Base-by-base conservation (phyloP, 352 stramenopile species). In the Pythium scleroteichum region DNA sequence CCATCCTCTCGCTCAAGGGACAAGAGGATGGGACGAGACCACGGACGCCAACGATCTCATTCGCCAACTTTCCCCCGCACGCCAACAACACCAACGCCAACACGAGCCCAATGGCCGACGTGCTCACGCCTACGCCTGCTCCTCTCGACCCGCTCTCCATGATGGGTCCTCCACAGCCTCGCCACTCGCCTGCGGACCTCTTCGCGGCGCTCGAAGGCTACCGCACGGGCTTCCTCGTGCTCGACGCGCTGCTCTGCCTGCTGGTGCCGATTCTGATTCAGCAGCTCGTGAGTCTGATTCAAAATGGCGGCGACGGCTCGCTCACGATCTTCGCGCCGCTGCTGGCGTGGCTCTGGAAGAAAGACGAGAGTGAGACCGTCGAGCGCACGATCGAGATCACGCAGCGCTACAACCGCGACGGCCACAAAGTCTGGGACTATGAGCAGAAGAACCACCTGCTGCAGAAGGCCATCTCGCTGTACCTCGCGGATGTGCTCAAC, bases 401-500 rank as follows among this genome's bases (percentile, higher is more conserved):
- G 29, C 14, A 67, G 53, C 59, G 51, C 22, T 65, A 47, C 59
- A 73, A 60, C 26, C 38, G 23, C 19, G 56, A 59, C 35, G 66
- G 66, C 23, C 35, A 52, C 42, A 55, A 55, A 12, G 38, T 64
- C 39, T 47, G 51, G 26, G 62, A 73, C 58, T 38, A 58, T n/a
- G 61, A 70, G 22, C 42, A 73, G 48, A 55, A 58, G 49, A 73
- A 70, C 57, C 40, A 70, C 24, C 26, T 73, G 3, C 48, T 73
- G 17, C 66, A 71, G 24, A 73, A 73, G 51, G 66, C 66, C 38
- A 62, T 73, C 26, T 57, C 66, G 19, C 70, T 71, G 42, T 68
- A 73, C 62, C 38, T 73, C 23, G 27, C 53, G 33, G 61, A 70
- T 20, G 20, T 64, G 5, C 20, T 73, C 22, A 49, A 67, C 33